Base-by-base conservation (phyloP, 768 basidiomycete genomes). In the Arthromyces matolae region DNA sequence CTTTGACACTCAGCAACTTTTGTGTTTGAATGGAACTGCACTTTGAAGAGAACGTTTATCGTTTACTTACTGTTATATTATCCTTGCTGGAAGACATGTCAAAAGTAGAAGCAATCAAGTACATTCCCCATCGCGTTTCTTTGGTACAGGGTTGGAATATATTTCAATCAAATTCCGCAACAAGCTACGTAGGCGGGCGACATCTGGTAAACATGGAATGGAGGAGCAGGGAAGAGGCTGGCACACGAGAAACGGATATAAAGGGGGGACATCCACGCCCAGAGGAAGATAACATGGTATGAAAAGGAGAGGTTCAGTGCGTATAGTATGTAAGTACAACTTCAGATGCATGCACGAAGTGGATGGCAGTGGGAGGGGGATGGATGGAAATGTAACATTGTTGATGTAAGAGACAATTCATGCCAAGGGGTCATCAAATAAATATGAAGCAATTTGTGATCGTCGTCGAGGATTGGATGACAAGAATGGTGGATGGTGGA, bases 1-100 rank as follows among this genome's bases (percentile, higher is more conserved):
- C 8, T 57, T 59, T 44, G 59, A 63, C 28, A 55, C 65, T 29
- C 60, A 49, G 22, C 58, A 58, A 42, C 56, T 65, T 16, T 51
- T 64, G 53, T 65, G 65, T 42, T n/a, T n/a, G n/a, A n/a, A n/a
- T n/a, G n/a, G n/a, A n/a, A n/a, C n/a, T n/a, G n/a, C n/a, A n/a
- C n/a, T n/a, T n/a, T n/a, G n/a, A n/a, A n/a, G n/a, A n/a, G n/a
- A n/a, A n/a, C n/a, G n/a, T n/a, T n/a, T n/a, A n/a, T n/a, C n/a
- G n/a, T n/a, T n/a, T n/a, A n/a, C n/a, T n/a, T n/a, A n/a, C n/a
- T n/a, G n/a, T n/a, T n/a, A n/a, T n/a, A n/a, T n/a, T n/a, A n/a
- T n/a, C n/a, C n/a, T n/a, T n/a, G n/a, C n/a, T n/a, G n/a, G n/a
- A n/a, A n/a, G n/a, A n/a, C n/a, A n/a, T n/a, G n/a, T n/a, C n/a